Conservation (phyloP, 805 yeast species). For the Barnettozyma pratensis region DNA sequence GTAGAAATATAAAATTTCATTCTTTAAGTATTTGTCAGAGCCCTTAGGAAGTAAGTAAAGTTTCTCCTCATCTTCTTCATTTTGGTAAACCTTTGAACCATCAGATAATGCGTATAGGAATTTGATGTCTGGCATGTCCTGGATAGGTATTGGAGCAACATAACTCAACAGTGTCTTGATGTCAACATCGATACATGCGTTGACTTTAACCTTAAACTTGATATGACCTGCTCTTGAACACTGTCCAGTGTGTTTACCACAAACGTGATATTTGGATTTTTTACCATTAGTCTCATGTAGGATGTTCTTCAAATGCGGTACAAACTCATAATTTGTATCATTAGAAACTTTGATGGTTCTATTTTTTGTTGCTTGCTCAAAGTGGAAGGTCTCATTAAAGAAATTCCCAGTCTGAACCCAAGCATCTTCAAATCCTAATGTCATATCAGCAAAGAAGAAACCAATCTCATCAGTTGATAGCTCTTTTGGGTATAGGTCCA, state of each 20-base stretch:
- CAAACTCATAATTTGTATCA: constrained; percentile 1
- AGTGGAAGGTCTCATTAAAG: constrained; percentile 27
- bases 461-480: constrained; percentile 28
- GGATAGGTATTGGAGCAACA: constrained; percentile 3
- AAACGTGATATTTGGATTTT: constrained; percentile 11
- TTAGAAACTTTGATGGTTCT: constrained; percentile 11
- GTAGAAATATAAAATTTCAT: constrained; percentile 33
- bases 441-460: constrained; percentile 36
- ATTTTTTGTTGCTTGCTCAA: constrained; percentile 19
- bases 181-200: constrained; percentile 35
- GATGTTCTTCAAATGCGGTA: neutral
- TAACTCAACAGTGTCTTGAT: constrained; percentile 3
- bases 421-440: constrained; percentile 50
- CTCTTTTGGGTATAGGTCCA: constrained; percentile 37
- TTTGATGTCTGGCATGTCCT: constrained; percentile 1
- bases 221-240: neutral
- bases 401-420: constrained; percentile 35
- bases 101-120: constrained; percentile 2
- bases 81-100: constrained; percentile 24
- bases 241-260: constrained; percentile 11
- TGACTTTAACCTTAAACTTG: constrained; percentile 25
- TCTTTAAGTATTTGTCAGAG: constrained; percentile 29
- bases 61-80: neutral
- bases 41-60: constrained; percentile 28
- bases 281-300: neutral